phyloP scores from a whole-genome alignment of 441 rosid species.

The Brassica balearica region DNA sequence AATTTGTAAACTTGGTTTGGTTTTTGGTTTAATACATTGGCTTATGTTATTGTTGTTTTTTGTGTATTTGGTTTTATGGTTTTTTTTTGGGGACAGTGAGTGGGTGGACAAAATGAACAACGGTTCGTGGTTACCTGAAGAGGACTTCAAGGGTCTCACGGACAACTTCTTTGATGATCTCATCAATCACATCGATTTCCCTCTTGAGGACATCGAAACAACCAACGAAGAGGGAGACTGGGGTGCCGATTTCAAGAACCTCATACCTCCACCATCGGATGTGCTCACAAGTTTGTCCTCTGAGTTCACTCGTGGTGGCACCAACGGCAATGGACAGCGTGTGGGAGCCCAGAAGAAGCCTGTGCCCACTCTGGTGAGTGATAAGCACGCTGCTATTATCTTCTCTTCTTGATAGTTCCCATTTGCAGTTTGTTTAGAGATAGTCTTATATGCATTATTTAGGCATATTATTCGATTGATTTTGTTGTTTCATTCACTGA shows the following conservation, averaged over 20 bases:
- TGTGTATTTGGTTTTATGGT: not conserved
- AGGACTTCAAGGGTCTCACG: conserved; percentile 54
- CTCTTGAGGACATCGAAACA: conserved; percentile 67
- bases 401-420: not conserved
- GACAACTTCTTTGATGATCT: conserved; percentile 76
- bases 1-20: conserved; percentile 11
- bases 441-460: conserved; percentile 1
- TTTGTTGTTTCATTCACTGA: not conserved
- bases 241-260: conserved; percentile 47
- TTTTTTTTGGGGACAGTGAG: conserved; percentile 9
- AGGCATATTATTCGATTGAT: not conserved
- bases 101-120: conserved; percentile 35
- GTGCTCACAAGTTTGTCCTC: conserved; percentile 56
- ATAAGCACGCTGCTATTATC: not conserved
- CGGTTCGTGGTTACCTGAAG: conserved; percentile 60
- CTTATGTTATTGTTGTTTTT: not conserved
- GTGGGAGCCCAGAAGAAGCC: conserved; percentile 27
- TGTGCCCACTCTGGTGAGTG: conserved; percentile 42
- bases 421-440: conserved; percentile 7
- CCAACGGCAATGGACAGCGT: conserved; percentile 32
- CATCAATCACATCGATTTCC: conserved; percentile 58
- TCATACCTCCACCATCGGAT: conserved; percentile 66
- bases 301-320: conserved; percentile 37
- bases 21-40: not conserved
- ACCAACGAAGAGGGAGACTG: conserved; percentile 45